phyloP scores from a whole-genome alignment of 2,329 filamentous ascomycete species.

The Bipolaris bicolor region DNA sequence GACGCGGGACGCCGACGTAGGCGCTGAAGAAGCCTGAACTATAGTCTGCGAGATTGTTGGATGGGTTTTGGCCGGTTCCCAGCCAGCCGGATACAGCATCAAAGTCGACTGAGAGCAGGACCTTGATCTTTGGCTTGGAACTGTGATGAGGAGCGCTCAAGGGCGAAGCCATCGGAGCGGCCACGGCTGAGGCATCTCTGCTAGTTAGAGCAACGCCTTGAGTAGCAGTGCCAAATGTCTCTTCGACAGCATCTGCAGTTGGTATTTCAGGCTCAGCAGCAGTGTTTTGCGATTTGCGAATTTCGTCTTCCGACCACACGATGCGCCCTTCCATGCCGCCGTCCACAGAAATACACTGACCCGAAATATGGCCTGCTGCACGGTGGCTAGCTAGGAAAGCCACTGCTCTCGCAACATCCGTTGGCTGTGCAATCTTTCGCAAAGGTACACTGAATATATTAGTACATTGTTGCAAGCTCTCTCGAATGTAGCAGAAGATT shows the following conservation, averaged over 20 bases:
- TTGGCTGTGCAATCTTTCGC: conserved; percentile 56
- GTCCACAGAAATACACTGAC: conserved; percentile 59
- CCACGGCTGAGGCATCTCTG: neutral
- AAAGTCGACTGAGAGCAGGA: conserved; percentile 57
- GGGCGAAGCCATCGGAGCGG: neutral
- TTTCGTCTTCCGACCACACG: conserved; percentile 57
- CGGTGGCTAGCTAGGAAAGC: conserved; percentile 59
- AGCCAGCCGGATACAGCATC: conserved; percentile 67
- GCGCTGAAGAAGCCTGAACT: conserved; percentile 62
- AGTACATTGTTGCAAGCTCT: conserved; percentile 5
- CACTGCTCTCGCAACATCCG: conserved; percentile 57
- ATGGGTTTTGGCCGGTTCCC: conserved; percentile 60
- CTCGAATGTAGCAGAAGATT: too few species aligned
- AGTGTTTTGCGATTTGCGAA: conserved; percentile 22
- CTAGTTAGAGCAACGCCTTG: conserved; percentile 16
- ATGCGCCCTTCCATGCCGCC: conserved; percentile 59
- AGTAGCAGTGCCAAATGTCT: conserved; percentile 20
- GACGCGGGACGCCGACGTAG: conserved; percentile 62
- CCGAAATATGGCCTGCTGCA: conserved; percentile 61
- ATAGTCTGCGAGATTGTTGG: conserved; percentile 63
- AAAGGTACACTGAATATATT: conserved; percentile 46
- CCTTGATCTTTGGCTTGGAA: conserved; percentile 45
- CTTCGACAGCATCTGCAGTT: neutral
- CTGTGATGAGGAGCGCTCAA: neutral
- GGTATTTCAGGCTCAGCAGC: neutral